A percentile compares a stretch with the other conserved stretches of the same genome.
phyloP scores from a whole-genome alignment of 495 filamentous ascomycete species.

The Neurospora sp. region DNA sequence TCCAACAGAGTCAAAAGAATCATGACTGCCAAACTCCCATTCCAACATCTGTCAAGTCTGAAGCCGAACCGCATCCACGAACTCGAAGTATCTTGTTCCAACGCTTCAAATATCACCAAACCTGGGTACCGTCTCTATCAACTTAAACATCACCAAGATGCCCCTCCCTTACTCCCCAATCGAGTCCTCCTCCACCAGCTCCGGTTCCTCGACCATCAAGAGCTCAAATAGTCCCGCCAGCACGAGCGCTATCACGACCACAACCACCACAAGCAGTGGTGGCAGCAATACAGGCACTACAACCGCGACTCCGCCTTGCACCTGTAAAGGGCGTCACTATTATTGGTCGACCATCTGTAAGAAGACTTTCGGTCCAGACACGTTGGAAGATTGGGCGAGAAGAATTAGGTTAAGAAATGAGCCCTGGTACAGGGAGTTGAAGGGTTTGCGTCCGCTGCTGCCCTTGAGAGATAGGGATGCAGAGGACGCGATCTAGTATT shows the following conservation, averaged over 20 bases:
- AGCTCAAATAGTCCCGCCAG: not conserved
- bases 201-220: not conserved
- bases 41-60: not conserved
- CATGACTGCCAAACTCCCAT: not conserved
- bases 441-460: not conserved
- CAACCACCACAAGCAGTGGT: not conserved
- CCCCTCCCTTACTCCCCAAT: not conserved
- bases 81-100: not conserved
- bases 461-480: not conserved
- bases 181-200: not conserved
- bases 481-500: not conserved
- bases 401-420: fast-evolving
- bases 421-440: not conserved
- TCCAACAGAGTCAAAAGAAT: not conserved
- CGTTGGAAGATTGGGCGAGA: not conserved
- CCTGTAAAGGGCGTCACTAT: not conserved
- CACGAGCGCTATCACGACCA: not conserved
- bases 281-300: not conserved
- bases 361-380: not conserved
- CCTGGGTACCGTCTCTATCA: too few species aligned
- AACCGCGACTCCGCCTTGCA: not conserved
- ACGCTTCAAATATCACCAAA: too few species aligned
- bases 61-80: not conserved
- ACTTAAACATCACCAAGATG: too few species aligned
- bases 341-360: not conserved